These are phyloP conservation scores for Pugionium cornutum DNA, from an alignment of 345 rosid genomes.

Conservation along the genomic window DNA sequence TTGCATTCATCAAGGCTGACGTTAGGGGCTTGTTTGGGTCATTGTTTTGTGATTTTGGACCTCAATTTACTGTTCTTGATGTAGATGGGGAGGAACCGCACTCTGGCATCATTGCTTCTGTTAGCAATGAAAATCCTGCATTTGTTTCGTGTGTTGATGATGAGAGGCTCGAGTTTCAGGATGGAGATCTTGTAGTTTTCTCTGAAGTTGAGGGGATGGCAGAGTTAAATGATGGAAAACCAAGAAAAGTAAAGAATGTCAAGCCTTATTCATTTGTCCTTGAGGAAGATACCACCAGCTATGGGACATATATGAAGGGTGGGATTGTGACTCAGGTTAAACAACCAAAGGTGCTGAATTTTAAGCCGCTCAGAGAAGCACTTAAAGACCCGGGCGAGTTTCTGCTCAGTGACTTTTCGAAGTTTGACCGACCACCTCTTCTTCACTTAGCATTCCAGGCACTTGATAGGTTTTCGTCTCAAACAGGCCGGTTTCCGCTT, in stretches of 20 bases:
- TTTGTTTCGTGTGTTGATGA: constrained; percentile 67
- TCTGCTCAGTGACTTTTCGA: constrained; percentile 71
- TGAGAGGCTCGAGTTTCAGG: constrained; percentile 71
- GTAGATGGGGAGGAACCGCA: constrained; percentile 75
- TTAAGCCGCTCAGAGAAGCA: constrained; percentile 61
- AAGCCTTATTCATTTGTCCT: constrained; percentile 73
- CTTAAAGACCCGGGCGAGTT: constrained; percentile 65
- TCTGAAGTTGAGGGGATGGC: constrained; percentile 69
- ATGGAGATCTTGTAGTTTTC: constrained; percentile 68
- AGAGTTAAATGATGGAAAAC: constrained; percentile 81
- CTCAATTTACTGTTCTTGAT: constrained; percentile 65
- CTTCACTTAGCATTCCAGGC: constrained; percentile 73
- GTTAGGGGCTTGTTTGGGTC: constrained; percentile 76
- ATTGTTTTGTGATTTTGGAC: constrained; percentile 72
- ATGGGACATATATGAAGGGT: constrained; percentile 66
- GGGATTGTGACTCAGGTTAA: constrained; percentile 86
- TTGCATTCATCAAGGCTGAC: constrained; percentile 72
- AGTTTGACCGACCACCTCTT: constrained; percentile 71
- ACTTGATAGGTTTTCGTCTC: constrained; percentile 55
- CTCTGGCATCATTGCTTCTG: constrained; percentile 69
- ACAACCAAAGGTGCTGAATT: constrained; percentile 55
- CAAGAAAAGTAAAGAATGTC: constrained; percentile 70
- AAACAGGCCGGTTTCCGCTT: constrained; percentile 56
- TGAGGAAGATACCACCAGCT: constrained; percentile 71
- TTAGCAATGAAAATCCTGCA: constrained; percentile 62